Evolutionary conservation across 306 rosid species (phyloP).

Genomic region (Rosa rugosa): DNA sequence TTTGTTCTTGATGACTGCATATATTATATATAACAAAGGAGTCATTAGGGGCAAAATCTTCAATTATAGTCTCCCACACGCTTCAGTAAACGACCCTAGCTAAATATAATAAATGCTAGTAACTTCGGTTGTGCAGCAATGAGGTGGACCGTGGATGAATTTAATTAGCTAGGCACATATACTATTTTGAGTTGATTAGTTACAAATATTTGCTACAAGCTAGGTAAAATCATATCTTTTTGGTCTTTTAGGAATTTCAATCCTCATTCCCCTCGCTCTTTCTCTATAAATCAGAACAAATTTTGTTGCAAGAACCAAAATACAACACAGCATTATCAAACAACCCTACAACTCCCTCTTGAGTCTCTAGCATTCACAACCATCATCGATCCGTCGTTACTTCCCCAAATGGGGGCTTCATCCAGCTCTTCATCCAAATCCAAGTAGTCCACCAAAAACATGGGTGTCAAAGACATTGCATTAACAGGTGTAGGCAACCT

Average conservation of each 20-base stretch:
- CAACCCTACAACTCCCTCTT: background rate
- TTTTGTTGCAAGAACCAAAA: background rate
- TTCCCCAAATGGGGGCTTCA: conserved; percentile 29
- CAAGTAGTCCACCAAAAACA: conserved; percentile 1
- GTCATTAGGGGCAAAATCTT: background rate
- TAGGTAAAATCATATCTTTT: background rate
- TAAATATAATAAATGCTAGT: background rate
- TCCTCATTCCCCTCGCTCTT: background rate
- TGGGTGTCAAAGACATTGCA: conserved; percentile 9
- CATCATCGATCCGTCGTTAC: too few species aligned
- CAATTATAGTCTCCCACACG: background rate
- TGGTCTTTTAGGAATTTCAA: background rate
- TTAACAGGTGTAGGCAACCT: conserved; percentile 59
- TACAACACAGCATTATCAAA: background rate
- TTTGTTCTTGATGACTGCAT: background rate
- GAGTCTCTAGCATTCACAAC: background rate
- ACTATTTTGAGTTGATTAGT: too few species aligned
- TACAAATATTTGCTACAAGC: too few species aligned
- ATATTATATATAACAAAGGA: background rate
- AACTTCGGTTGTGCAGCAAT: too few species aligned
- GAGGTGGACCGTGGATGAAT: too few species aligned
- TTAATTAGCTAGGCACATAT: too few species aligned
- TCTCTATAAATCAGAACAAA: conserved; percentile 19
- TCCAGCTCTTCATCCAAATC: background rate
- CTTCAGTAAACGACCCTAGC: background rate